Conservation (phyloP, 768 basidiomycete genomes). For the Mycena belliarum region DNA sequence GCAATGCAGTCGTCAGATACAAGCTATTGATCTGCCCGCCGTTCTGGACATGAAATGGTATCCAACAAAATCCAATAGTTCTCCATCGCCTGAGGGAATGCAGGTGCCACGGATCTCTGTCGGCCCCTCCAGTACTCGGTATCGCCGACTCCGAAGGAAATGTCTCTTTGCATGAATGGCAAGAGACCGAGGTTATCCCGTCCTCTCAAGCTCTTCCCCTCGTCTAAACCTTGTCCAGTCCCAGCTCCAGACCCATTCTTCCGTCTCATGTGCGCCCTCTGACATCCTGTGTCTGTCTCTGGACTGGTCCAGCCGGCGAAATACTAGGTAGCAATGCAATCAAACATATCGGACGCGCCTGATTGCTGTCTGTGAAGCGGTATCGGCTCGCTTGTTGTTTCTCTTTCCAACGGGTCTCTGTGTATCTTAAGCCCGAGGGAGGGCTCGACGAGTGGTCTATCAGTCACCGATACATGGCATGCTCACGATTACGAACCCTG, state of each 20-base stretch:
- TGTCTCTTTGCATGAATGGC: constrained; percentile 64
- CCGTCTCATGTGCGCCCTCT: constrained; percentile 49
- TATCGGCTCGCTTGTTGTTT: constrained; percentile 67
- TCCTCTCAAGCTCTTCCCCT: no score
- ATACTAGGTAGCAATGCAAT: background rate
- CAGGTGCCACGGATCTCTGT: constrained; percentile 60
- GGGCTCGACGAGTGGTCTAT: constrained; percentile 36
- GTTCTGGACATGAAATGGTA: constrained; percentile 96
- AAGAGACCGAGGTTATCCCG: constrained; percentile 42
- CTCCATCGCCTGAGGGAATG: background rate
- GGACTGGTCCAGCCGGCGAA: constrained; percentile 85
- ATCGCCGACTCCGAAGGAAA: constrained; percentile 87
- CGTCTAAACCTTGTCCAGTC: constrained; percentile 32
- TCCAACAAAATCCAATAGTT: background rate
- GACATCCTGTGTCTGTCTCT: constrained; percentile 83
- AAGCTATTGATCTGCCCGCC: constrained; percentile 75
- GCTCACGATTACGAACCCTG: constrained; percentile 95
- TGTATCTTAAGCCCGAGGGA: constrained; percentile 58
- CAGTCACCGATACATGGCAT: constrained; percentile 63
- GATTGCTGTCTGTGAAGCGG: constrained; percentile 33
- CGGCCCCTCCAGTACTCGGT: constrained; percentile 53
- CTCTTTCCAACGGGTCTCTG: constrained; percentile 78
- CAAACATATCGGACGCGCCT: background rate
- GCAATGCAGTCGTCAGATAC: constrained; percentile 52
- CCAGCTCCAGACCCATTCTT: constrained; percentile 38